A percentile compares a stretch with the other conserved stretches of the same genome.
phyloP scores from a whole-genome alignment of 1,284 basidiomycete genomes.

The Kwoniella shivajii region DNA sequence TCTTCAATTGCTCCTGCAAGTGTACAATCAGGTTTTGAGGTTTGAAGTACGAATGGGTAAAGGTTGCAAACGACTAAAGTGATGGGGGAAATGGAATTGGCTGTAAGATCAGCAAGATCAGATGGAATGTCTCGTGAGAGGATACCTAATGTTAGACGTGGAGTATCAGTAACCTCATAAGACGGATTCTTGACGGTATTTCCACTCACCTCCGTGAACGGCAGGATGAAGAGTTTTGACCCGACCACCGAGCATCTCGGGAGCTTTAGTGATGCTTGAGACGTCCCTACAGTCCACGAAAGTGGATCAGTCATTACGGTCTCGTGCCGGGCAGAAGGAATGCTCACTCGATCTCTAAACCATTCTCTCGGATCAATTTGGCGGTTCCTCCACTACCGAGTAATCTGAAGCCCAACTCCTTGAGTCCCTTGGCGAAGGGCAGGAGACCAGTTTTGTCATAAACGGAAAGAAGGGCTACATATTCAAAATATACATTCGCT shows the following conservation, averaged over 20 bases:
- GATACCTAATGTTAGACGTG: conserved; percentile 64
- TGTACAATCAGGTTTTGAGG: conserved; percentile 83
- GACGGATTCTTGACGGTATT: neutral
- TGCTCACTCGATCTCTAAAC: conserved; percentile 83
- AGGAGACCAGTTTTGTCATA: conserved; percentile 95
- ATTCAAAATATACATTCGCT: neutral
- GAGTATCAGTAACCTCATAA: neutral
- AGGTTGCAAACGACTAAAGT: conserved; percentile 98
- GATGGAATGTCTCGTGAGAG: conserved; percentile 83
- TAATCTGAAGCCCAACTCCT: conserved; percentile 78
- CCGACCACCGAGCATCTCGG: conserved; percentile 98
- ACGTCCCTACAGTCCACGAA: conserved; percentile 73
- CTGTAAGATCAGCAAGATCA: conserved; percentile 77
- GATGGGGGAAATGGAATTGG: conserved; percentile 84
- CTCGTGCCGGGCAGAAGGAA: neutral
- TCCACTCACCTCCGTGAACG: conserved; percentile 83
- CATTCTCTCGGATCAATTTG: conserved; percentile 93
- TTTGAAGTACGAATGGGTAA: conserved; percentile 94
- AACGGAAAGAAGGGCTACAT: conserved; percentile 83
- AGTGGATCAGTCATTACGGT: conserved; percentile 1
- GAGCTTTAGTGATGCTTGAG: conserved; percentile 95
- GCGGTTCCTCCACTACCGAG: conserved; percentile 97
- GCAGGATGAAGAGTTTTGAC: conserved; percentile 99
- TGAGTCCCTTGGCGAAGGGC: conserved; percentile 82
- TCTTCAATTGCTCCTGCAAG: conserved; percentile 94